Evolutionary conservation across 345 rosid species (phyloP).

Genomic region (Camelina laxa): DNA sequence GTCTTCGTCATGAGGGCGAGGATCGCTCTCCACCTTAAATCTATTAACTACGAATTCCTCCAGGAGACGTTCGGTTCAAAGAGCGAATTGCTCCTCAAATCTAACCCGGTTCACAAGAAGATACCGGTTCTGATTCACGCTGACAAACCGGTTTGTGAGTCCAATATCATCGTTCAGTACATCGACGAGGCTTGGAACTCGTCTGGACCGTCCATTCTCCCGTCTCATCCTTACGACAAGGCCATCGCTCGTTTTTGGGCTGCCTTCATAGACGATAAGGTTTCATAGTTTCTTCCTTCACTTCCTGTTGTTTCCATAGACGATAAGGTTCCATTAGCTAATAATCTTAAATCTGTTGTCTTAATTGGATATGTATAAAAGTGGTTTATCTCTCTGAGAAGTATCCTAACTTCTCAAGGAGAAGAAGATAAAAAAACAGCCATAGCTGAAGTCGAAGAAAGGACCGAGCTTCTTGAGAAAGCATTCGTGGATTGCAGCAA

Average conservation of each 20-base stretch:
- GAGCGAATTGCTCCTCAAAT: conserved; percentile 72
- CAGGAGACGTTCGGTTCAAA: conserved; percentile 58
- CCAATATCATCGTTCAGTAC: conserved; percentile 73
- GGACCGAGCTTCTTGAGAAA: conserved; percentile 55
- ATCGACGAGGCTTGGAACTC: conserved; percentile 69
- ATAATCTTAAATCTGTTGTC: conserved; percentile 1
- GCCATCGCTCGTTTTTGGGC: conserved; percentile 76
- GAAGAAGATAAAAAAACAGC: conserved; percentile 54
- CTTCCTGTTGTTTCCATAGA: conserved; percentile 45
- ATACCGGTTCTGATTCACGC: conserved; percentile 75
- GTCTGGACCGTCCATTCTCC: conserved; percentile 63
- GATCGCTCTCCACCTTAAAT: conserved; percentile 44
- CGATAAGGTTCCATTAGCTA: conserved; percentile 53
- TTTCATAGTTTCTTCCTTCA: conserved; percentile 23
- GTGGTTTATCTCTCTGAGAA: conserved; percentile 43
- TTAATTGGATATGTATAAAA: conserved; percentile 10
- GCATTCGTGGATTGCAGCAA: conserved; percentile 58
- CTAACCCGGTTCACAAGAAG: conserved; percentile 84
- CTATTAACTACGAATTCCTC: conserved; percentile 37
- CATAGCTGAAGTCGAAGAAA: conserved; percentile 46
- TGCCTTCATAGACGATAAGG: conserved; percentile 64
- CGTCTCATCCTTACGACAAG: conserved; percentile 62
- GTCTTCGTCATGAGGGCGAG: conserved; percentile 42
- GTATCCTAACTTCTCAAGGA: conserved; percentile 38
- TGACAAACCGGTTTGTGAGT: conserved; percentile 68